These are phyloP conservation scores for Podospora australis DNA, from an alignment of 495 filamentous ascomycete species.

Conservation along the genomic window DNA sequence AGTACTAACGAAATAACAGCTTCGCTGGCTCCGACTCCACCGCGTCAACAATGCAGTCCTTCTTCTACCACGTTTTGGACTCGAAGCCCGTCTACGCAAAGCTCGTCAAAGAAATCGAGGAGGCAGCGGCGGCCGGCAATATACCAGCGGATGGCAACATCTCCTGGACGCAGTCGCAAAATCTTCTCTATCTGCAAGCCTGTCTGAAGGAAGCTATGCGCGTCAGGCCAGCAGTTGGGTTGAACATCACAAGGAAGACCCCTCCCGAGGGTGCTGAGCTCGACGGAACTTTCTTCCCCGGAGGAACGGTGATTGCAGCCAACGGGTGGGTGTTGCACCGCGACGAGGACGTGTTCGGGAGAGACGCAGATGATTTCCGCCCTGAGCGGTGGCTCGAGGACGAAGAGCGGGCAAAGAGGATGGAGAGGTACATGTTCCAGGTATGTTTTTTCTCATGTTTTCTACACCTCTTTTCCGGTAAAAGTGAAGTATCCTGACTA, in stretches of 20 bases:
- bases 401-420: constrained; percentile 35
- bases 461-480: too few species aligned
- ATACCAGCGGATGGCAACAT: constrained; percentile 39
- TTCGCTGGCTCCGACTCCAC: constrained; percentile 61
- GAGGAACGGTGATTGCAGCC: constrained; percentile 42
- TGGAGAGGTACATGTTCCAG: constrained; percentile 48
- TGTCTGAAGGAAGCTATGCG: constrained; percentile 63
- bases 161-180: constrained; percentile 39
- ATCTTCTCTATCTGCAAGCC: constrained; percentile 54
- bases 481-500: too few species aligned
- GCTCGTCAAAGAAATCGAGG: constrained; percentile 41
- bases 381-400: constrained; percentile 63
- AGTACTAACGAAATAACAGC: constrained; percentile 20
- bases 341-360: constrained; percentile 51
- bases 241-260: constrained; percentile 47
- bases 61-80: constrained; percentile 48
- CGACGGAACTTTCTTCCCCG: constrained; percentile 48
- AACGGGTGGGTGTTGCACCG: constrained; percentile 52
- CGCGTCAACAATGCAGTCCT: constrained; percentile 51
- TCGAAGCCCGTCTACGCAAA: constrained; percentile 34
- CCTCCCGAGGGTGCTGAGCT: constrained; percentile 49
- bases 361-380: constrained; percentile 54
- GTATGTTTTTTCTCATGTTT: constrained; percentile 16
- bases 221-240: constrained; percentile 54
- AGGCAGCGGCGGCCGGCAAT: constrained; percentile 29